A percentile compares a stretch with the other conserved stretches of the same genome.
Conservation (phyloP, 2,329 filamentous ascomycete species). For the Coniochaeta hoffmannii region DNA sequence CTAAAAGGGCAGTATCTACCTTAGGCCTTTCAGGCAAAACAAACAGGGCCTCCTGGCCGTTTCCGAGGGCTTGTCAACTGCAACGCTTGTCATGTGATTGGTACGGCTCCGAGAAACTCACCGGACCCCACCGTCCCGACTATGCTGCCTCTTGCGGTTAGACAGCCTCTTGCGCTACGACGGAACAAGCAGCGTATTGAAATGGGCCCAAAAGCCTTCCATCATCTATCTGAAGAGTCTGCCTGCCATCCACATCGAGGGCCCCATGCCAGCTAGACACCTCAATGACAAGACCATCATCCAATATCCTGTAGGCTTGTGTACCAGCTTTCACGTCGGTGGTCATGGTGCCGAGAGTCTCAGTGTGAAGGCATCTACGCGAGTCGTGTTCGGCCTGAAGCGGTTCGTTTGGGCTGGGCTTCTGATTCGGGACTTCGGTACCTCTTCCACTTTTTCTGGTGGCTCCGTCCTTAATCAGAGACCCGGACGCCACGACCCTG, state of each 20-base stretch:
- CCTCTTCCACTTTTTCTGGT: neutral
- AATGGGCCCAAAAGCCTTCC: too few relatives aligned
- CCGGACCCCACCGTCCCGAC: neutral
- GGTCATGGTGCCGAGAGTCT: too few relatives aligned
- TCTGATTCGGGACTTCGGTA: constrained; percentile 2
- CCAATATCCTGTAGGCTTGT: too few relatives aligned
- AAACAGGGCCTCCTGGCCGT: neutral
- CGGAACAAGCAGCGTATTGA: too few relatives aligned
- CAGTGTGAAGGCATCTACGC: neutral
- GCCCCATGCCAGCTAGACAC: too few relatives aligned
- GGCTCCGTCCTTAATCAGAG: neutral
- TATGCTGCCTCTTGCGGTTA: neutral
- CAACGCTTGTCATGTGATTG: constrained; percentile 1
- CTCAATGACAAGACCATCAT: too few relatives aligned
- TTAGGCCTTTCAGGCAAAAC: constrained; percentile 1
- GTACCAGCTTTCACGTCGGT: too few relatives aligned
- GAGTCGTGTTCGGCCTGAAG: neutral
- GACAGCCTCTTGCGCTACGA: neutral
- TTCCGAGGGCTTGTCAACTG: neutral
- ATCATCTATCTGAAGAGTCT: too few relatives aligned
- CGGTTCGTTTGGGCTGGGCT: neutral
- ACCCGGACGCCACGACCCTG: neutral
- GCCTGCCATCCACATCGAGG: too few relatives aligned
- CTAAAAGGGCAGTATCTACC: neutral
- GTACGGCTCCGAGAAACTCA: neutral